Evolutionary conservation across 495 filamentous ascomycete species (phyloP), one percentile per base, ranked within the genome.

Genomic region (Pseudevernia furfuracea): DNA sequence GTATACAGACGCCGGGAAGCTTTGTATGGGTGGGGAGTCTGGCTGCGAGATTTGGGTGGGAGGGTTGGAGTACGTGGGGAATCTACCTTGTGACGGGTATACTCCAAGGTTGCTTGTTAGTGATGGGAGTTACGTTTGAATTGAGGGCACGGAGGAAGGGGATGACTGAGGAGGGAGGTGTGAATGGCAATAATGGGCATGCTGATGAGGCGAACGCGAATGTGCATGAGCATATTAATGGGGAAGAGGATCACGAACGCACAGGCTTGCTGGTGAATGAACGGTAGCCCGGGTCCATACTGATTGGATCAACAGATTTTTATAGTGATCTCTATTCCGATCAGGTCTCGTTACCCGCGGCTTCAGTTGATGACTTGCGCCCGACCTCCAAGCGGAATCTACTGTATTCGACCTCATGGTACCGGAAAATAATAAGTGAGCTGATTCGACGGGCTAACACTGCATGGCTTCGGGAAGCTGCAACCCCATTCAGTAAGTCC

Each of bases 11-110:
- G 1, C 94, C 94, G 0, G 94, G 94, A 10, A 88, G 88, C 66
- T 86, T 95, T 69, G 77, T 97, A 28, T 97, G 92, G 80, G 91
- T 92, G 3, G 86, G 79, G 23, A 97, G 92, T 75, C 74, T 98
- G 39, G 89, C 87, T 23, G 86, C 83, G 15, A 83, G 94, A 55
- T 80, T 96, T 44, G 94, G 94, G 9, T 77, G 76, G 74, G 85
- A 83, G 28, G 93, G 91, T 17, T 98, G 94, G 94, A 97, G 95
- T 75, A 89, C 90, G 1, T 98, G 94, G 94, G 88, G 88, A 11
- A 85, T 96, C 37, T 90, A 89, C 70, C 77, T 95, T 52, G 80
- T 97, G 58, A 96, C 93, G 0, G 94, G 92, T 5, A 78, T 79
- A 62, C 80, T 97, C 76, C 94, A 98, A 74, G 95, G 90, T 28